Evolutionary conservation across 805 yeast species (phyloP).

Genomic region (Kodamaea sagamina): DNA sequence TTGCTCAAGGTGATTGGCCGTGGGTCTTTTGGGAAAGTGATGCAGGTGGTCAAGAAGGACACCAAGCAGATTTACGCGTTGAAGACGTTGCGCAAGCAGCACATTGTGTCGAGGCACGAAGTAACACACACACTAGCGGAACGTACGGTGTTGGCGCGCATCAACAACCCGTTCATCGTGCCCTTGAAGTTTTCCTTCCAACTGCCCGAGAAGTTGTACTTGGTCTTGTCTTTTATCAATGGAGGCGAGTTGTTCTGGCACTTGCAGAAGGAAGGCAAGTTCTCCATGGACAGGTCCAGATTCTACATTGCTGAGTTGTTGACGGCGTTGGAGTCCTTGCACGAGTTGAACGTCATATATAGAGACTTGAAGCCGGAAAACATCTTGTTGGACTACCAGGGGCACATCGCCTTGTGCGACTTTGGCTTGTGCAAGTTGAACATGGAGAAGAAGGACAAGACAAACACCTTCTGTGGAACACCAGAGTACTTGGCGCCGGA

Average conservation of each 20-base stretch:
- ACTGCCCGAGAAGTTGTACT: conserved; percentile 89
- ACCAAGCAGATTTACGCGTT: conserved; percentile 93
- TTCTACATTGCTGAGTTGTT: conserved; percentile 93
- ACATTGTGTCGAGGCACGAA: conserved; percentile 90
- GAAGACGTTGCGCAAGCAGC: conserved; percentile 91
- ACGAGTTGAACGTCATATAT: conserved; percentile 88
- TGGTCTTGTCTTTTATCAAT: conserved; percentile 89
- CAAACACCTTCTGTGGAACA: conserved; percentile 95
- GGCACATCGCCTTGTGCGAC: conserved; percentile 96
- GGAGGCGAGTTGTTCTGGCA: conserved; percentile 98
- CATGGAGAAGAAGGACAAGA: conserved; percentile 86
- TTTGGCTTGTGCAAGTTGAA: conserved; percentile 95
- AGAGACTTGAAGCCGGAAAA: conserved; percentile 97
- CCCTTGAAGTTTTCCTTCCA: conserved; percentile 96
- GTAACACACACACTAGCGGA: conserved; percentile 96
- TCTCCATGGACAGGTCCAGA: conserved; percentile 84
- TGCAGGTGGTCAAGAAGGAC: conserved; percentile 97
- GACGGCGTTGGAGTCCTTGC: conserved; percentile 90
- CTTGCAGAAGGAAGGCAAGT: conserved; percentile 85
- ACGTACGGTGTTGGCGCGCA: conserved; percentile 90
- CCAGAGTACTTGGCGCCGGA: conserved; percentile 98
- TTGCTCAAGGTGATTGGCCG: conserved; percentile 93
- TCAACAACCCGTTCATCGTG: conserved; percentile 92
- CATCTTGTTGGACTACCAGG: conserved; percentile 90
- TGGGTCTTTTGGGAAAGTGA: conserved; percentile 97